phyloP scores from a whole-genome alignment of 2,329 filamentous ascomycete genomes.

The Aspergillus intermedius region DNA sequence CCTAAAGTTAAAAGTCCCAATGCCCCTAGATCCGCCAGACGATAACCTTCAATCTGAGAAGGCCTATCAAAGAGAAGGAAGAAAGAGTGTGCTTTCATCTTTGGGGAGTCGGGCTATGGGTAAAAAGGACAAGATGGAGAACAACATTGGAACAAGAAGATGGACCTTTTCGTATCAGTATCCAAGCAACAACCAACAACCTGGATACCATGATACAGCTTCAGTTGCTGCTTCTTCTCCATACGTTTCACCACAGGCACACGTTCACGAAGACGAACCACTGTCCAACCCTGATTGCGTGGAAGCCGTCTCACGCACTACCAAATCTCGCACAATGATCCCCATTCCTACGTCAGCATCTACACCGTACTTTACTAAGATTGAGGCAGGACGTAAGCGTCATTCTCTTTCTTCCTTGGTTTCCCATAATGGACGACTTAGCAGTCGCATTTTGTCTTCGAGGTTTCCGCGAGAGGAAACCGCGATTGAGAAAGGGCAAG shows the following conservation, averaged over 20 bases:
- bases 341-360: background rate
- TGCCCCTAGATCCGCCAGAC: constrained; percentile 5
- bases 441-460: background rate
- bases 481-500: background rate
- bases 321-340: background rate
- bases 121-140: background rate
- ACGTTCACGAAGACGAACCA: background rate
- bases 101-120: constrained; percentile 3
- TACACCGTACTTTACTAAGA: background rate
- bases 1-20: constrained; percentile 10
- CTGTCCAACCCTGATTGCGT: background rate
- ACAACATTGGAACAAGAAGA: too few species aligned
- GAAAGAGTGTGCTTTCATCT: constrained; percentile 9
- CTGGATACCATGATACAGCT: background rate
- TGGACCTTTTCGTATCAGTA: too few species aligned
- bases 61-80: constrained; percentile 10
- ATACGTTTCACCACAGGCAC: background rate
- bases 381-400: constrained; percentile 2
- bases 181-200: too few species aligned
- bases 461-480: background rate
- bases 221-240: background rate
- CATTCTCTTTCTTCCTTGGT: background rate
- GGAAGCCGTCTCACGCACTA: background rate
- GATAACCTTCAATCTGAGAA: constrained; percentile 9
- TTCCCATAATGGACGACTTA: background rate